Evolutionary conservation across 2,329 filamentous ascomycete species (phyloP), one percentile per base, ranked within the genome.

Genomic region (Cercospora sp.): DNA sequence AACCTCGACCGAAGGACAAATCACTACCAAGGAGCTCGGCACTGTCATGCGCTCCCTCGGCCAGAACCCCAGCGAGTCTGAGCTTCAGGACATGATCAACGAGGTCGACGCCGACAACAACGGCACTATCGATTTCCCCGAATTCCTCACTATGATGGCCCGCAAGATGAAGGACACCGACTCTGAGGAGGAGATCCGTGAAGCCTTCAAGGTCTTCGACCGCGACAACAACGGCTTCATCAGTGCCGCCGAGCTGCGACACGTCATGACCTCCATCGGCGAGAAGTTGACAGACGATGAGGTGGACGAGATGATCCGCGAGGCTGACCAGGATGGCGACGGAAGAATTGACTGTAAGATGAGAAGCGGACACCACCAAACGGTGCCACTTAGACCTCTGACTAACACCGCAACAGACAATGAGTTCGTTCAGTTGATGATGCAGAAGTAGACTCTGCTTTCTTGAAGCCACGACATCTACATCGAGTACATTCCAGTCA

Each of bases 101-200:
- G 87, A 90, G 79, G 87, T 88, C 70, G 87, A 90, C 73, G 81
- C 84, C 72, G 87, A 90, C 80, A 87, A 87, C 77, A 88, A 87
- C 73, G 87, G 87, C 77, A 87, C 86, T 73, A 88, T 90, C 75
- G 87, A 88, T 77, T 89, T 90, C 77, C 84, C 87, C 67, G 87
- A 89, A 76, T 90, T 90, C 80, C 83, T 89, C 68, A 86, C 85
- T 72, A 88, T 89, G 84, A 89, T 89, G 87, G 86, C 87, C 63
- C 84, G 84, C 75, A 86, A 86, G 75, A 87, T 87, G 80, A 86
- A 85, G 79, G 84, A 87, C 74, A 85, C 84, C 67, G 86, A 89
- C 78, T 85, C 85, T 63, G 87, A 89, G 77, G 83, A 87, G 77
- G 87, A 90, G 79, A 88, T 89, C 77, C 83, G 85, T 73, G 86